A percentile compares a stretch with the other conserved stretches of the same genome.
phyloP scores from a whole-genome alignment of 2,329 filamentous ascomycete species.

The Talaromyces rugulosus region DNA sequence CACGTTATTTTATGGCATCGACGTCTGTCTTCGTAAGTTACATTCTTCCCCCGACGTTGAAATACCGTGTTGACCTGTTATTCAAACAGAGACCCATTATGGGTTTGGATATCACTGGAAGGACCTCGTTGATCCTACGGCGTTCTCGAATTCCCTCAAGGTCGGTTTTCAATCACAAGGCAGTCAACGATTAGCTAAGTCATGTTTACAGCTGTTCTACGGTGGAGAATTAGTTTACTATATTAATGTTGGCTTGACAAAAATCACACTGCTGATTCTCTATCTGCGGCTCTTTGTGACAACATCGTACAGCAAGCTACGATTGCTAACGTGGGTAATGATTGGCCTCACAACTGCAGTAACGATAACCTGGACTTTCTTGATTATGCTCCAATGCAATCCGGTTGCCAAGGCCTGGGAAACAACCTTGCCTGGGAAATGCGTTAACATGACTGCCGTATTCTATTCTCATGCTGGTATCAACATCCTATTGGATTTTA shows the following conservation, averaged over 20 bases:
- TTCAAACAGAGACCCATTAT: not conserved
- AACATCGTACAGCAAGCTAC: not conserved
- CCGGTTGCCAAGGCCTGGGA: not conserved
- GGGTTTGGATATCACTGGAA: not conserved
- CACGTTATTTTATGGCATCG: not conserved
- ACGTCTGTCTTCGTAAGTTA: not conserved
- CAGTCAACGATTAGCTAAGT: not conserved
- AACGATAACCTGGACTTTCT: not conserved
- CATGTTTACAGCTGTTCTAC: constrained; percentile 10
- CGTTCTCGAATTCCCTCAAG: constrained; percentile 20
- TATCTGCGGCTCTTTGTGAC: constrained; percentile 1
- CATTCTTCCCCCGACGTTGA: not conserved
- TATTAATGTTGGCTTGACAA: not conserved
- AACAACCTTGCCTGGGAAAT: not conserved
- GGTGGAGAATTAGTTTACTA: not conserved
- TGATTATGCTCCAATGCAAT: not conserved
- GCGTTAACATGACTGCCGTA: not conserved
- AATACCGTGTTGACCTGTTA: not conserved
- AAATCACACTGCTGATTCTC: not conserved
- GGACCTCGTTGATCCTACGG: not conserved
- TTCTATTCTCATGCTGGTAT: not conserved
- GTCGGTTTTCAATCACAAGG: not conserved
- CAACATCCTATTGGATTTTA: not conserved
- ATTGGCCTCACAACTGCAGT: not conserved
- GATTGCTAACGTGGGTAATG: not conserved